Conservation (phyloP, 805 yeast species). For the Debaryomyces tyrocola region DNA sequence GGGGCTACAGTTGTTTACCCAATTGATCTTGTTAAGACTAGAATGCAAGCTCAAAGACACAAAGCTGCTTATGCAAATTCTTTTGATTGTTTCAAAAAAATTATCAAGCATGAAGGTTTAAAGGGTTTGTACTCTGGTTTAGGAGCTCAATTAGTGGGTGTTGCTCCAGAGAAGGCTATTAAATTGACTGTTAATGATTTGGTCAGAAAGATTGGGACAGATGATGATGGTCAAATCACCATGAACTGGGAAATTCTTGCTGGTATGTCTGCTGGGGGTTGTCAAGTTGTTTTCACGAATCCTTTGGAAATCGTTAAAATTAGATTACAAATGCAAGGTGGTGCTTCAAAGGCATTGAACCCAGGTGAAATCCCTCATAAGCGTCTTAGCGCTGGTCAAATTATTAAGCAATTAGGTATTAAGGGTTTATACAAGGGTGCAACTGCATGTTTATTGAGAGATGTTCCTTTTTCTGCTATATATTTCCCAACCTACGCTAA, state of each 20-base stretch:
- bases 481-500: slow-evolving; percentile 97
- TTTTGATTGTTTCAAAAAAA: slow-evolving; percentile 80
- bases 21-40: slow-evolving; percentile 90
- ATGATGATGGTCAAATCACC: slow-evolving; percentile 37
- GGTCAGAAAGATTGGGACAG: slow-evolving; percentile 69
- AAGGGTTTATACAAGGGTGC: slow-evolving; percentile 91
- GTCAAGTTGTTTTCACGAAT: slow-evolving; percentile 94
- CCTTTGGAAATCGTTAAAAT: slow-evolving; percentile 96
- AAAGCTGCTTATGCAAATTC: slow-evolving; percentile 74
- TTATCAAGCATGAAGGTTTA: slow-evolving; percentile 73
- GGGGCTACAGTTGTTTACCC: slow-evolving; percentile 99
- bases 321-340: slow-evolving; percentile 89
- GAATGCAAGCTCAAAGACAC: slow-evolving; percentile 94
- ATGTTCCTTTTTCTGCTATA: slow-evolving; percentile 94
- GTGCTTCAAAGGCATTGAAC: slow-evolving; percentile 34
- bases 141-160: slow-evolving; percentile 93
- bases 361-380: slow-evolving; percentile 42
- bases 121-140: slow-evolving; percentile 89
- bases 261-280: slow-evolving; percentile 94
- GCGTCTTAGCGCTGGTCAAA: slow-evolving; percentile 59
- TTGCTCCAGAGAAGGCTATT: slow-evolving; percentile 97
- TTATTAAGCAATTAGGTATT: slow-evolving; percentile 77
- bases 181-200: slow-evolving; percentile 92
- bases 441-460: slow-evolving; percentile 86
- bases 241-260: slow-evolving; percentile 74